Evolutionary conservation across 75 land plant genomes (phyloP), one percentile per base, ranked within the genome.

Genomic region (Cryptomeria japonica): DNA sequence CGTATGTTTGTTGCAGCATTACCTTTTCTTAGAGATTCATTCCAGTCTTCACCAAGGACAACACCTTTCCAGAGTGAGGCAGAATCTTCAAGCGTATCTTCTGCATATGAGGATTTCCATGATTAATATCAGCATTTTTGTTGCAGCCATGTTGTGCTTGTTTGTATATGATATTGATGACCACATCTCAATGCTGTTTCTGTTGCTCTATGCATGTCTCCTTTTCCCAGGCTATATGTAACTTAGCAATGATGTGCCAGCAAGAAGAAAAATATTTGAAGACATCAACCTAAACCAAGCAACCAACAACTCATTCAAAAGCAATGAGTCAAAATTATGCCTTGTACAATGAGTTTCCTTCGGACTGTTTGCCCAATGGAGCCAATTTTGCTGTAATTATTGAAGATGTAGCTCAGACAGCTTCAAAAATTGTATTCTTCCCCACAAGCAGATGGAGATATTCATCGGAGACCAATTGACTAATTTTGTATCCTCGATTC

Each of bases 71-170:
- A 92, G 83, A 94, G 93, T 70, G 90, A 89, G 56, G 85, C 90
- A 70, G 97, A 95, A 78, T 92, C 93, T 7, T 94, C 96, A 31
- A 89, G 90, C 82, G 94, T 89, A 76, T 93, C 96, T 34, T 93
- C 94, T 36, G 91, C 96, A 56, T 93, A 90, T 86, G 93, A 95
- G 87, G 97, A 95, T 83, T 92, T 95, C 84, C 85, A 93, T 41
- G 94, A 93, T 28, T 88, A 89, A 58, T 18, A 38, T 16, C 31
- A 36, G 18, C 47, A 72, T 84, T 14, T 42, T 80, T 32, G 9
- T 44, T 18, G 16, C 85, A 86, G 77, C 77, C 37, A 31, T 12
- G 77, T 12, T 75, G 13, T 34, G 13, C 77, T 75, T 75, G 38
- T 10, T 12, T 75, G 37, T 34, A 75, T 75, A 75, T 75, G 37